A percentile compares a stretch with the other conserved stretches of the same genome.
Conservation (phyloP, 2,329 filamentous ascomycete genomes). For the Penicillium sp. region DNA sequence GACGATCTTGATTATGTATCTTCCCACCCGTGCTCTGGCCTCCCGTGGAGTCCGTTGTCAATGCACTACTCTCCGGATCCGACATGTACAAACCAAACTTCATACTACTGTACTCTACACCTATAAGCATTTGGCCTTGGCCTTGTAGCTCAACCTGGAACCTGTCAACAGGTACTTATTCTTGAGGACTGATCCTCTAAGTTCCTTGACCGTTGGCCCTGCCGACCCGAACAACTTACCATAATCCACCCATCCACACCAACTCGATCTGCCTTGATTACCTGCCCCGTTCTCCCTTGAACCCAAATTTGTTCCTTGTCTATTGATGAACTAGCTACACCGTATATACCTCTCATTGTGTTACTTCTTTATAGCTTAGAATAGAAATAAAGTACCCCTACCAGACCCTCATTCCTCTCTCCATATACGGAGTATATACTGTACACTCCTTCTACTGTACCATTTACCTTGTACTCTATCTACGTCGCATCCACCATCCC, state of each 20-base stretch:
- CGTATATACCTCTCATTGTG: not conserved
- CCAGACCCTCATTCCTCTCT: not conserved
- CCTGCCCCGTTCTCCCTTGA: not conserved
- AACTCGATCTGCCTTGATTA: not conserved
- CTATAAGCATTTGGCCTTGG: not conserved
- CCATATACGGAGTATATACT: not conserved
- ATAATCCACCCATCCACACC: conserved; percentile 1
- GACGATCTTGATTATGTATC: conserved; percentile 24
- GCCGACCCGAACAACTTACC: not conserved
- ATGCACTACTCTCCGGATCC: not conserved
- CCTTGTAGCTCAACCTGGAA: not conserved
- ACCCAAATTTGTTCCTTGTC: not conserved
- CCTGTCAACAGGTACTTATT: not conserved
- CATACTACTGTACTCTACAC: not conserved
- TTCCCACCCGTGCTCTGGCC: not conserved
- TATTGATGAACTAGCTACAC: not conserved
- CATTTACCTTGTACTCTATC: not conserved
- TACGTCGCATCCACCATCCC: not conserved
- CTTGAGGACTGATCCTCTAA: not conserved
- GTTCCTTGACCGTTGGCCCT: not conserved
- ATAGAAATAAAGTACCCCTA: not conserved
- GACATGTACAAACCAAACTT: not conserved
- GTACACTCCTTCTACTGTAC: not conserved
- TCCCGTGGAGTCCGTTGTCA: conserved; percentile 1
- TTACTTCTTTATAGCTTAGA: not conserved